Evolutionary conservation across 2,329 filamentous ascomycete genomes (phyloP).

Genomic region (Eutypa lata): DNA sequence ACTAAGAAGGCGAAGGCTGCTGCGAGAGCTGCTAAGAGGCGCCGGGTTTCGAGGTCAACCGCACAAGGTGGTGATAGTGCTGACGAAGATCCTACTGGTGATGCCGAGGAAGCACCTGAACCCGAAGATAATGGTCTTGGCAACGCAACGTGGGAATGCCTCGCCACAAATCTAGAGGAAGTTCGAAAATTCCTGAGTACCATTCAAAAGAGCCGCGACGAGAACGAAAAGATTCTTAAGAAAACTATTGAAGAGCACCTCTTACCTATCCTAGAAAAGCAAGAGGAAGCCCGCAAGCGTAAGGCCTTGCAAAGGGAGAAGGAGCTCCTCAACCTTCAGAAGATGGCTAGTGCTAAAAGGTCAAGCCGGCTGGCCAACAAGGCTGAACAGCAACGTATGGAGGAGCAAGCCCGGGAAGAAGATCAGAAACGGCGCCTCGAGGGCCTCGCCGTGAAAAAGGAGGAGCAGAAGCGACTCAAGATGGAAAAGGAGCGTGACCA

Average conservation of each 20-base stretch:
- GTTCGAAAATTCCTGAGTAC: constrained; percentile 68
- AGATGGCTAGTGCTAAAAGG: constrained; percentile 89
- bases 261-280: constrained; percentile 78
- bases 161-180: constrained; percentile 78
- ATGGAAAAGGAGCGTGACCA: constrained; percentile 73
- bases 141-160: constrained; percentile 83
- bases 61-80: constrained; percentile 38
- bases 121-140: constrained; percentile 63
- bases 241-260: constrained; percentile 73
- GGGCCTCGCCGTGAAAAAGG: constrained; percentile 62
- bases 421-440: constrained; percentile 64
- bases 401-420: constrained; percentile 69
- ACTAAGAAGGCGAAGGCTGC: constrained; percentile 62
- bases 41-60: constrained; percentile 49
- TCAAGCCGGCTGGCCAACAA: constrained; percentile 86
- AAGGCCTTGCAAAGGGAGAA: constrained; percentile 67
- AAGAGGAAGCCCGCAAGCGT: constrained; percentile 70
- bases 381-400: constrained; percentile 71
- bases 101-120: constrained; percentile 24
- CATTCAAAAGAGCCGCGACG: constrained; percentile 73
- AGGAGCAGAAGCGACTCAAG: constrained; percentile 57
- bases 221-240: constrained; percentile 78
- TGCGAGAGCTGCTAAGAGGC: constrained; percentile 68
- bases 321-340: constrained; percentile 77
- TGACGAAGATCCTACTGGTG: constrained; percentile 30